Conservation (phyloP, 345 rosid genomes). For the Bruguiera parviflora region DNA sequence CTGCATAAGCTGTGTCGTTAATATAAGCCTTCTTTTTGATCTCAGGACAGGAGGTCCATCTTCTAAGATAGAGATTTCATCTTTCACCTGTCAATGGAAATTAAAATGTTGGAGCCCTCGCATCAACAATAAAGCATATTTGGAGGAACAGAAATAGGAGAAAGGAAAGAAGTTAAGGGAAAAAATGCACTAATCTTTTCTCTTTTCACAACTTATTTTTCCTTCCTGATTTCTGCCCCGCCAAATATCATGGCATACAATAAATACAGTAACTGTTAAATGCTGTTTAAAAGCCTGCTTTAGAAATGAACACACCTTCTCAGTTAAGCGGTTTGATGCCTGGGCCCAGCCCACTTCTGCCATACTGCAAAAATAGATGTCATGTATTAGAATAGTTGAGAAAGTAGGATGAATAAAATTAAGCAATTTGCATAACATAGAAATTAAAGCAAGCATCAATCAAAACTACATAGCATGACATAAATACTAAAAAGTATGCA, state of each 20-base stretch:
- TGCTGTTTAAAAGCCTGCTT: neutral
- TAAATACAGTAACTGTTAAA: neutral
- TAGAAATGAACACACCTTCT: constrained; percentile 53
- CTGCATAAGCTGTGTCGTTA: constrained; percentile 83
- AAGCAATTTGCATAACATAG: neutral
- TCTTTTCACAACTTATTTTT: neutral
- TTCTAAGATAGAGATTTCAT: constrained; percentile 45
- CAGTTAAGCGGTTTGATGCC: constrained; percentile 54
- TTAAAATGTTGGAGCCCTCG: constrained; percentile 6
- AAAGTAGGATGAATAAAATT: neutral
- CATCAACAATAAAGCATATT: neutral
- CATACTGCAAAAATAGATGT: constrained; percentile 41
- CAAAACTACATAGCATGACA: constrained; percentile 6
- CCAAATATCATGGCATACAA: neutral
- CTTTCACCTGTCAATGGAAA: constrained; percentile 54
- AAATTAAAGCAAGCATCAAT: neutral
- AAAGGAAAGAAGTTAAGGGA: constrained; percentile 1
- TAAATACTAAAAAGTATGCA: neutral
- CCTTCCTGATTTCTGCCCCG: neutral
- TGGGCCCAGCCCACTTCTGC: constrained; percentile 73
- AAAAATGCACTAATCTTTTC: neutral
- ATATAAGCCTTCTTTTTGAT: constrained; percentile 71
- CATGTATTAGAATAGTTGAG: neutral
- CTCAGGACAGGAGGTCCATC: constrained; percentile 43
- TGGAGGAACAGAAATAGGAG: neutral